Evolutionary conservation across 2,329 filamentous ascomycete species (phyloP).

Genomic region (Curvularia hawaiiensis): DNA sequence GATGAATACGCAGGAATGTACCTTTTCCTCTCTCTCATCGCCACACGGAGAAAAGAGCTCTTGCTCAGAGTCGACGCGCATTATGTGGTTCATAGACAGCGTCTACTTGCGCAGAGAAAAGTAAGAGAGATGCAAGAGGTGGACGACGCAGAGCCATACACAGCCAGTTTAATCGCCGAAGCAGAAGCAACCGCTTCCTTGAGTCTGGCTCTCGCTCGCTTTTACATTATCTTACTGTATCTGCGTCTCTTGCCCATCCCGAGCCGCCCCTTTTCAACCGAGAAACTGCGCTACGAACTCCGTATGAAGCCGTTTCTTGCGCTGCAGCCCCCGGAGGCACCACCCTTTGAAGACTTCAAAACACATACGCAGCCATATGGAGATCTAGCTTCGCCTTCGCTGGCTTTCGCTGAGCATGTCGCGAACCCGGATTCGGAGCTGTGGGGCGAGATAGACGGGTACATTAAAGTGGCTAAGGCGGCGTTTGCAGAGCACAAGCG

Average conservation of each 20-base stretch:
- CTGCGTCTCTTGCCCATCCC: conserved; percentile 58
- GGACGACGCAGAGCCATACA: conserved; percentile 17
- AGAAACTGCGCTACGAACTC: conserved; percentile 75
- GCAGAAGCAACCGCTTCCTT: conserved; percentile 36
- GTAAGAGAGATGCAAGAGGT: conserved; percentile 19
- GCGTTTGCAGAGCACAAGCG: conserved; percentile 46
- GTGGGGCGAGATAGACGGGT: conserved; percentile 36
- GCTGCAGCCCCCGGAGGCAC: conserved; percentile 70
- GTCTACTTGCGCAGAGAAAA: conserved; percentile 2
- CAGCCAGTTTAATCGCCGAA: conserved; percentile 35
- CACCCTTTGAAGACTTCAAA: conserved; percentile 67
- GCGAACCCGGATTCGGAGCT: conserved; percentile 13
- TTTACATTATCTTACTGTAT: conserved; percentile 71
- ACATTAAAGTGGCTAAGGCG: conserved; percentile 42
- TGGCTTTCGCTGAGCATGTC: conserved; percentile 14
- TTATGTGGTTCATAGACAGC: conserved; percentile 10
- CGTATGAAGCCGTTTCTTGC: conserved; percentile 83
- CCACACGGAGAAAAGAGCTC: conserved; percentile 28
- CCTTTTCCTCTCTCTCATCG: conserved; percentile 57
- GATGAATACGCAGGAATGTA: conserved; percentile 91
- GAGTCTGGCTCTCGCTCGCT: conserved; percentile 46
- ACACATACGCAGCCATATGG: conserved; percentile 41
- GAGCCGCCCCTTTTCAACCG: conserved; percentile 68
- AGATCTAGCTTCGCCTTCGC: conserved; percentile 9
- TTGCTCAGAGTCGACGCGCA: conserved; percentile 27